Conservation (phyloP, 2,329 filamentous ascomycete genomes). For the Colletotrichum abscissum region DNA sequence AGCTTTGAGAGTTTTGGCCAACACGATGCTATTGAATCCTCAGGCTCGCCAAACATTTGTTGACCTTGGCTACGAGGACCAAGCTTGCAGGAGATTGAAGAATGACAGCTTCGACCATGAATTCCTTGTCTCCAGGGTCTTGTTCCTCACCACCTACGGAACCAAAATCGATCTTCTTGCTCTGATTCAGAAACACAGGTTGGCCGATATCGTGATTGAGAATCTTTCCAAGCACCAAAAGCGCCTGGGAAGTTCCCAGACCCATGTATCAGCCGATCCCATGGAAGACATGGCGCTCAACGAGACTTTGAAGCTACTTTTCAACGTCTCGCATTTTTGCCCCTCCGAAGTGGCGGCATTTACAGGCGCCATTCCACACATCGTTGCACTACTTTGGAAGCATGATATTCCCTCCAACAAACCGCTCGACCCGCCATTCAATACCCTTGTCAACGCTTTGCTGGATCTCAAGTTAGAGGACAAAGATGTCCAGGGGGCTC, state of each 20-base stretch:
- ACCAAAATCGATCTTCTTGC: conserved; percentile 74
- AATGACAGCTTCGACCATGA: conserved; percentile 84
- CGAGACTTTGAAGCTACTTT: conserved; percentile 88
- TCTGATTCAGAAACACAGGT: conserved; percentile 72
- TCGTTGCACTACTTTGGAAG: conserved; percentile 77
- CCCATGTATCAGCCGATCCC: conserved; percentile 53
- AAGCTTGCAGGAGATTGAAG: conserved; percentile 78
- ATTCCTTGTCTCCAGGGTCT: conserved; percentile 82
- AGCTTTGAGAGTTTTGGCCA: conserved; percentile 85
- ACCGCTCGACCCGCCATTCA: conserved; percentile 79
- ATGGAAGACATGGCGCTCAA: conserved; percentile 84
- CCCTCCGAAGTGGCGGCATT: conserved; percentile 72
- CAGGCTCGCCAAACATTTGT: conserved; percentile 79
- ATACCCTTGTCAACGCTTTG: conserved; percentile 81
- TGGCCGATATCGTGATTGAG: conserved; percentile 76
- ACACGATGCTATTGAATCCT: conserved; percentile 79
- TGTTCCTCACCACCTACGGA: conserved; percentile 84
- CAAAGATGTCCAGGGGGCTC: conserved; percentile 61
- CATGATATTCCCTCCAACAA: conserved; percentile 67
- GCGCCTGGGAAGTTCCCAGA: conserved; percentile 40
- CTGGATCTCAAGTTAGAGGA: conserved; percentile 79
- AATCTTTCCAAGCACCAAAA: conserved; percentile 79
- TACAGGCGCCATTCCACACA: conserved; percentile 72
- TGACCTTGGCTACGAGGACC: conserved; percentile 74
- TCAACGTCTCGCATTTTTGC: conserved; percentile 85